Base-by-base conservation (phyloP, 75 land plant species). In the Selaginella moellendorffii region DNA sequence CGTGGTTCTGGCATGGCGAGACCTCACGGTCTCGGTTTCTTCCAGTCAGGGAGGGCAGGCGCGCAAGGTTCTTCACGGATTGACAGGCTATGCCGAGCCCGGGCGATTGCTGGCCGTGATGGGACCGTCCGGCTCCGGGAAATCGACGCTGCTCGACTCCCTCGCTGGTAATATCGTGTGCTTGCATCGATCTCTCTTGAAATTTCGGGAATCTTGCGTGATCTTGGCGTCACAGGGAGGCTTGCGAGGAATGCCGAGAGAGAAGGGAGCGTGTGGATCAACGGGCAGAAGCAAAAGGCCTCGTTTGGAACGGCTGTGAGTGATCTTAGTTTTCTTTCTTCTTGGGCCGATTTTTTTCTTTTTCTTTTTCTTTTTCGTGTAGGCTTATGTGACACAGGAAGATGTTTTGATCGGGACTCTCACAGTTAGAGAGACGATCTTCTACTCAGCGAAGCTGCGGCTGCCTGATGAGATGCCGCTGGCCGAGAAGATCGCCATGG, bases 371-470 rank as follows among this genome's bases (percentile, higher is more conserved):
- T n/a, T n/a, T n/a, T n/a, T n/a, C n/a, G n/a, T n/a, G n/a, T n/a
- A 56, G 59, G 59, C 59, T 8, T 56, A 56, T 56, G 59, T 56
- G 24, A 56, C 59, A 56, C 59, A 56, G 24, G 59, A 56, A 8
- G 59, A 56, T 56, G 19, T 56, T 2, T 56, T 56, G 59, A 56
- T 56, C 2, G 59, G 59, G 9, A 56, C 59, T 2, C 24, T 56
- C 5, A 56, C 59, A n/a, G 59, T 56, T 8, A 5, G 59, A 56
- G 59, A 56, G 24, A 56, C 59, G 59, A 56, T 56, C 2, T 25
- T 56, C 8, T 56, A 56, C 24, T 56, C 59, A 8, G 59, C 59
- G 5, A 19, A 56, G 5, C 59, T 56, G 17, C 5, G 59, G 59
- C 59, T 56, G 19, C 59, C 59, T 5, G 59, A 56, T 19, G 5